Evolutionary conservation across 2,329 filamentous ascomycete genomes (phyloP).

Genomic region (Teratosphaeria gauchensis): DNA sequence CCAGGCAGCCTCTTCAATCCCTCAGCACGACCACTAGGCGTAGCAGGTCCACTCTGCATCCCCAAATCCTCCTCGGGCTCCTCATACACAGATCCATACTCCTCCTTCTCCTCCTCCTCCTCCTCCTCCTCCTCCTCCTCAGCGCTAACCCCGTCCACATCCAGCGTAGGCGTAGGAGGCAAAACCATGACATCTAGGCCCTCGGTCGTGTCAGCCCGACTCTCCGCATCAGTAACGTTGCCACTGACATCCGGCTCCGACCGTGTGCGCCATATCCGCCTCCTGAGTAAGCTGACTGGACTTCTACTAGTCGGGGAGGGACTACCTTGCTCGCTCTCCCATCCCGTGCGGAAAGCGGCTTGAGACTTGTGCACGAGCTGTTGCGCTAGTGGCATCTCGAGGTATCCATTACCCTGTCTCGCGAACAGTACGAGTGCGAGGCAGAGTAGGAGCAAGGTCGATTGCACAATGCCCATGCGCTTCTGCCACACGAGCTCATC

Average conservation of each 20-base stretch:
- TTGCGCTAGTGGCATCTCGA: constrained; percentile 37
- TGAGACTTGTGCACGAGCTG: constrained; percentile 31
- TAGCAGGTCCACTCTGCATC: constrained; percentile 36
- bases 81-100: constrained; percentile 8
- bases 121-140: constrained; percentile 7
- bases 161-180: constrained; percentile 26
- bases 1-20: constrained; percentile 10
- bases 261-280: constrained; percentile 27
- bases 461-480: constrained; percentile 87
- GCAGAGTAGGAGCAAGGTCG: constrained; percentile 74
- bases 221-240: constrained; percentile 11
- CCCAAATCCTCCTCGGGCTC: constrained; percentile 3
- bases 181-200: constrained; percentile 14
- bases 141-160: neutral
- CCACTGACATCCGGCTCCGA: constrained; percentile 5
- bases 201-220: constrained; percentile 11
- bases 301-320: constrained; percentile 24
- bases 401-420: constrained; percentile 21
- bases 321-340: constrained; percentile 28
- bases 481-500: constrained; percentile 81
- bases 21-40: constrained; percentile 31
- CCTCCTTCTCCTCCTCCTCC: constrained; percentile 8
- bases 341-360: constrained; percentile 21
- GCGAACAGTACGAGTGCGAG: constrained; percentile 78
- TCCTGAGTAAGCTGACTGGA: constrained; percentile 21